Evolutionary conservation across 768 basidiomycete species (phyloP).

Genomic region (Boletus insuetus): DNA sequence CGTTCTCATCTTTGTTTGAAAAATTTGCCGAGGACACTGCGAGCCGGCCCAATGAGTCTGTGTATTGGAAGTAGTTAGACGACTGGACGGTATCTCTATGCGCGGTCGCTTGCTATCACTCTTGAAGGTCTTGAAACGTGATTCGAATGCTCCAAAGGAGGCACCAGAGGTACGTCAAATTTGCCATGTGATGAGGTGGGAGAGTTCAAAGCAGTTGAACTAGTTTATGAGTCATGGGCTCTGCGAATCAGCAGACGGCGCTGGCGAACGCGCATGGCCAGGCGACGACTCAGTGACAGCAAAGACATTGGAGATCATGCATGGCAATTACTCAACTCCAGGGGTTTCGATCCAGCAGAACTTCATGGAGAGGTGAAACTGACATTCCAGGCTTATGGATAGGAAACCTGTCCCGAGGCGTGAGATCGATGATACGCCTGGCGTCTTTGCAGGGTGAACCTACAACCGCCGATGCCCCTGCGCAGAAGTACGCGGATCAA

Average conservation of each 20-base stretch:
- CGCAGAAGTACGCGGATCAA: conserved; percentile 11
- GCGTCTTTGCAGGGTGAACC: conserved; percentile 34
- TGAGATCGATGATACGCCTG: conserved; percentile 5
- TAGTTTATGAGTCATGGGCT: conserved; percentile 91
- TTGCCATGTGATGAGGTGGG: neutral
- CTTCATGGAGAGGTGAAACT: conserved; percentile 76
- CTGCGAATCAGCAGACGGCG: conserved; percentile 65
- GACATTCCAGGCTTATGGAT: conserved; percentile 45
- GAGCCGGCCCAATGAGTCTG: conserved; percentile 74
- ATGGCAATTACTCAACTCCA: conserved; percentile 68
- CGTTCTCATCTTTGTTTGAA: no score
- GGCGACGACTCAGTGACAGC: conserved; percentile 73
- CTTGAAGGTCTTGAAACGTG: conserved; percentile 87
- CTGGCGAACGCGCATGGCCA: conserved; percentile 58
- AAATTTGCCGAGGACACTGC: no score
- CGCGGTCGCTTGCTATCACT: conserved; percentile 75
- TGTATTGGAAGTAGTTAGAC: conserved; percentile 73
- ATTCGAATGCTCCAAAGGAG: conserved; percentile 83
- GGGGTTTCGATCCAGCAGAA: conserved; percentile 79
- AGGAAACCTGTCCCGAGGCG: conserved; percentile 1
- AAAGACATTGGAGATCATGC: conserved; percentile 72
- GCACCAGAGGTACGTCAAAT: conserved; percentile 70
- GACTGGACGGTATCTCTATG: conserved; percentile 67
- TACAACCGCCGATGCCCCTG: neutral
- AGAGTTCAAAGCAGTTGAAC: neutral